Conservation (phyloP, 2,329 filamentous ascomycete species). For the Penicillium psychrosexuale region DNA sequence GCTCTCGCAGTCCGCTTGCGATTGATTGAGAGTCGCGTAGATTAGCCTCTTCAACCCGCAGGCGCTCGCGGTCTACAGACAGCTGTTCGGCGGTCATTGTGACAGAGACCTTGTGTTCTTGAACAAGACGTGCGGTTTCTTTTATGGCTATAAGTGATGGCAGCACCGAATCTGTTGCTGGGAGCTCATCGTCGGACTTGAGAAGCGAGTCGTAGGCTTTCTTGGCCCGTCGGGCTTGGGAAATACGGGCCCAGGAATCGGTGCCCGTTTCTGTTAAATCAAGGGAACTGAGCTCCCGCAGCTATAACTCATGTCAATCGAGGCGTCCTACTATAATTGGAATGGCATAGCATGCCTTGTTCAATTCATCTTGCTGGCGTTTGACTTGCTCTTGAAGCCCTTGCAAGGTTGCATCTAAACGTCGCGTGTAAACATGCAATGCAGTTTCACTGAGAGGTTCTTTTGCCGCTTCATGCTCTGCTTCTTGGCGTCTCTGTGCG, state of each 20-base stretch:
- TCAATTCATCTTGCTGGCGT: conserved; percentile 48
- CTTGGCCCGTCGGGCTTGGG: conserved; percentile 55
- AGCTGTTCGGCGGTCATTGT: conserved; percentile 43
- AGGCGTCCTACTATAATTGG: not conserved
- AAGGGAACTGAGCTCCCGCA: conserved; percentile 31
- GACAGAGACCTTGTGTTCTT: conserved; percentile 62
- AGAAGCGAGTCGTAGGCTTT: conserved; percentile 64
- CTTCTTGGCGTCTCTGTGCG: conserved; percentile 32
- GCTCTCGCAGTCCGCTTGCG: conserved; percentile 48
- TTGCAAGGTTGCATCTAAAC: conserved; percentile 63
- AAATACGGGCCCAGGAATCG: conserved; percentile 34
- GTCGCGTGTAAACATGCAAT: conserved; percentile 35
- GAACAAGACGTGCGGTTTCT: conserved; percentile 61
- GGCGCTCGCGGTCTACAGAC: conserved; percentile 34
- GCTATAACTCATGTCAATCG: conserved; percentile 26
- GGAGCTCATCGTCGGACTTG: conserved; percentile 62
- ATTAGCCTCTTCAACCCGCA: conserved; percentile 47
- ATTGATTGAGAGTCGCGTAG: conserved; percentile 50
- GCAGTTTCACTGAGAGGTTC: conserved; percentile 28
- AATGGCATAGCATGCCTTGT: conserved; percentile 38
- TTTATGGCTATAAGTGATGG: conserved; percentile 70
- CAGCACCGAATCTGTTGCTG: conserved; percentile 63
- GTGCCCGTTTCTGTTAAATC: conserved; percentile 31
- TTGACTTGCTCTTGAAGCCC: conserved; percentile 59
- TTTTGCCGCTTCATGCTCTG: conserved; percentile 33